These are phyloP conservation scores for Dictyostelium firmibasis DNA, from an alignment of 78 protist species.

Conservation along the genomic window DNA sequence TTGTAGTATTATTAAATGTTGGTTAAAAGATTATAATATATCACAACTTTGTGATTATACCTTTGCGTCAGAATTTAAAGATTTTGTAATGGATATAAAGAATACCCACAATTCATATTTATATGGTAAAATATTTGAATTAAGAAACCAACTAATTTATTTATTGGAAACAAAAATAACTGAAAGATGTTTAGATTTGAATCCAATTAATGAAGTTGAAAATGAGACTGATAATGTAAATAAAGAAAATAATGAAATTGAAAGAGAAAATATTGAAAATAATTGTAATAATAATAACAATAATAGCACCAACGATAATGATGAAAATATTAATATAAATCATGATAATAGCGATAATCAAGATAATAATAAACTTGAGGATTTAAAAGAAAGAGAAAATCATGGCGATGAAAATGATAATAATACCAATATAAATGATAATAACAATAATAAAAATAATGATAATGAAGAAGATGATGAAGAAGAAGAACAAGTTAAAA, in stretches of 20 bases:
- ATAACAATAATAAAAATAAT: background rate
- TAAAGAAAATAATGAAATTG: background rate
- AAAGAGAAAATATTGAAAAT: background rate
- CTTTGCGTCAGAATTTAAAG: slow-evolving; percentile 24
- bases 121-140: slow-evolving; percentile 18
- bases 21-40: slow-evolving; percentile 64
- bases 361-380: background rate
- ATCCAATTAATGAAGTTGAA: background rate
- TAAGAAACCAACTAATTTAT: slow-evolving; percentile 29
- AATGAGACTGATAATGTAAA: background rate
- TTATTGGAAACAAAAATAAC: slow-evolving; percentile 17
- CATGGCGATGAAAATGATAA: background rate
- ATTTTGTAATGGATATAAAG: slow-evolving; percentile 41
- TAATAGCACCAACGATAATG: background rate
- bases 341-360: background rate
- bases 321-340: background rate
- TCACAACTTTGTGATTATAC: slow-evolving; percentile 26
- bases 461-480: background rate
- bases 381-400: background rate
- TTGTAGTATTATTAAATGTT: slow-evolving; percentile 53
- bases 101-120: slow-evolving; percentile 19
- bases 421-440: background rate
- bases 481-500: background rate
- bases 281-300: background rate
- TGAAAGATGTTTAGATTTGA: slow-evolving; percentile 13